Conservation (phyloP, 2,329 filamentous ascomycete species). For the Verticillium tricorpus region DNA sequence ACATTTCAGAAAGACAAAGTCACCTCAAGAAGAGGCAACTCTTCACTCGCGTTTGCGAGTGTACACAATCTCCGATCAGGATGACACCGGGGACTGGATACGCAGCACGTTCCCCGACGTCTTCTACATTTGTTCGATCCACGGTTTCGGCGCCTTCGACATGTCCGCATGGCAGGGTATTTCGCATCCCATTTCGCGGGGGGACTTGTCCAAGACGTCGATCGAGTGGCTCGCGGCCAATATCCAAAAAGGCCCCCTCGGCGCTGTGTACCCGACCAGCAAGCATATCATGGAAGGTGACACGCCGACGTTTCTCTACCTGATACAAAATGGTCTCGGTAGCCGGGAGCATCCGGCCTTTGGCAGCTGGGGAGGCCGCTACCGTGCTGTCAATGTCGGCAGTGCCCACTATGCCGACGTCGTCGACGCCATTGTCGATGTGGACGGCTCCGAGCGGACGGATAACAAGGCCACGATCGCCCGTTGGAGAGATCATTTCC, state of each 20-base stretch:
- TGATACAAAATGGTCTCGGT: constrained; percentile 41
- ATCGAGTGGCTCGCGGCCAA: constrained; percentile 47
- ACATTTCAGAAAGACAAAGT: constrained; percentile 27
- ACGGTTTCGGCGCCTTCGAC: constrained; percentile 50
- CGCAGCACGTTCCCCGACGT: constrained; percentile 46
- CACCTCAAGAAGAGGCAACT: constrained; percentile 21
- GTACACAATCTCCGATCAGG: constrained; percentile 55
- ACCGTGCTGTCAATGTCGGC: constrained; percentile 14
- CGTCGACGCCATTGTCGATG: not conserved
- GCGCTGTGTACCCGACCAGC: constrained; percentile 37
- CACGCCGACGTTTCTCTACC: constrained; percentile 43
- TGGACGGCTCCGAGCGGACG: not conserved
- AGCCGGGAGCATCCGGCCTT: constrained; percentile 38
- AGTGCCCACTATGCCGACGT: constrained; percentile 1
- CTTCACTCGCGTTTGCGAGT: constrained; percentile 39
- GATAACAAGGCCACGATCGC: not conserved
- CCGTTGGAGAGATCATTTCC: constrained; percentile 2
- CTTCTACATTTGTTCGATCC: constrained; percentile 50
- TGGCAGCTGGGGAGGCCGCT: constrained; percentile 46
- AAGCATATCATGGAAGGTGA: constrained; percentile 48
- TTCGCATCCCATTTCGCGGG: constrained; percentile 24
- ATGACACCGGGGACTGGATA: constrained; percentile 53
- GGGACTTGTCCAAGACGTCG: constrained; percentile 37
- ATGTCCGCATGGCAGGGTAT: constrained; percentile 53
- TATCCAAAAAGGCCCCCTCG: constrained; percentile 44